Percentiles rank a stretch among this genome's conserved stretches.
phyloP scores from a whole-genome alignment of 768 basidiomycete species.

The Symmetrospora coprosmae region DNA sequence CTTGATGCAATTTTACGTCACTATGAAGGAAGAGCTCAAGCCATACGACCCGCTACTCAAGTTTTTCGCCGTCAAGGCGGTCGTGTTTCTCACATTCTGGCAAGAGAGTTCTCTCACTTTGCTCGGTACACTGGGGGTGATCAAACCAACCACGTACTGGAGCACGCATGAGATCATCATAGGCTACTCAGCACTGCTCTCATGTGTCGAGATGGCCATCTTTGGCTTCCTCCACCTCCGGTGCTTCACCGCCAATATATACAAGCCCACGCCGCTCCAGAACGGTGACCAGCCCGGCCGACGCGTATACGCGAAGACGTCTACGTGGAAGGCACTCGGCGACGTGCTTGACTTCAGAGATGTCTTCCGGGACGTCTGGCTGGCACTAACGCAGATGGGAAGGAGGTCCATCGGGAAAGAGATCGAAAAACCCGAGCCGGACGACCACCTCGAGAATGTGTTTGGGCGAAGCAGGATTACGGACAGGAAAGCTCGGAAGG shows the following conservation, averaged over 20 bases:
- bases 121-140: slow-evolving; percentile 47
- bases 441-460: slow-evolving; percentile 13
- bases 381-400: background rate
- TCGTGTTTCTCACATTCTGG: slow-evolving; percentile 66
- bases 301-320: slow-evolving; percentile 37
- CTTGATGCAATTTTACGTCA: slow-evolving; percentile 52
- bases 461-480: background rate
- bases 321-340: slow-evolving; percentile 47
- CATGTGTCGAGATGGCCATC: slow-evolving; percentile 58
- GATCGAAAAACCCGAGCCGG: background rate
- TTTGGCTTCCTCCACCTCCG: slow-evolving; percentile 43
- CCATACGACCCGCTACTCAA: slow-evolving; percentile 53
- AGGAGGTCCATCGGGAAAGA: slow-evolving; percentile 2
- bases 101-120: slow-evolving; percentile 51
- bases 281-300: too few species aligned
- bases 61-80: slow-evolving; percentile 53
- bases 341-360: slow-evolving; percentile 60
- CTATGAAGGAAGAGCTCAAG: slow-evolving; percentile 46
- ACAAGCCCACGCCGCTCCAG: slow-evolving; percentile 41
- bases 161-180: slow-evolving; percentile 60
- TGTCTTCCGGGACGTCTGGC: slow-evolving; percentile 47
- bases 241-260: slow-evolving; percentile 58
- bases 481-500: background rate
- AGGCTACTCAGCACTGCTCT: slow-evolving; percentile 53
- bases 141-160: slow-evolving; percentile 45